Evolutionary conservation across 306 rosid species (phyloP).

Genomic region (Crotalaria pallida): DNA sequence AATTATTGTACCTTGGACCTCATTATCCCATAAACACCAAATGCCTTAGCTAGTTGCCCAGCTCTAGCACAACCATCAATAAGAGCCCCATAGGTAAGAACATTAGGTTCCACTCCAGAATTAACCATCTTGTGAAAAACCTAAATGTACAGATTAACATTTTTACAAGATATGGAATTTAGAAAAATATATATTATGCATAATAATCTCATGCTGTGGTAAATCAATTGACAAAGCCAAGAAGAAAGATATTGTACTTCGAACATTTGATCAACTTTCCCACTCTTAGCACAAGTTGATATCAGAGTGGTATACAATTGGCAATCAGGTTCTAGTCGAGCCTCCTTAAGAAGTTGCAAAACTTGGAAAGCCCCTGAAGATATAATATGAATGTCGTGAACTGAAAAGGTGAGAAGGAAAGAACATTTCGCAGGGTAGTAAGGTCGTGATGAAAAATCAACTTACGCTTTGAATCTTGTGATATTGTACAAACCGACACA

Average conservation of each 20-base stretch:
- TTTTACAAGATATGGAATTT: conserved; percentile 13
- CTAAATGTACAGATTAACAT: conserved; percentile 30
- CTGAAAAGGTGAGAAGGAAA: conserved; percentile 20
- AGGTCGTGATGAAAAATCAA: conserved; percentile 6
- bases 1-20: conserved; percentile 83
- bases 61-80: conserved; percentile 98
- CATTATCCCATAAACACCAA: conserved; percentile 97
- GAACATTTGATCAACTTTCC: conserved; percentile 90
- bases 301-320: conserved; percentile 93
- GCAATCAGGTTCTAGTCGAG: conserved; percentile 80
- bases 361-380: conserved; percentile 86
- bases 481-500: conserved; percentile 80
- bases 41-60: conserved; percentile 96
- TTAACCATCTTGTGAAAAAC: conserved; percentile 92
- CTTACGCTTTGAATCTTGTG: conserved; percentile 74
- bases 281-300: conserved; percentile 89
- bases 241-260: conserved; percentile 62
- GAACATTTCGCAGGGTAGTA: background rate
- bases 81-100: conserved; percentile 92
- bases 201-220: conserved; percentile 4
- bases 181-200: background rate
- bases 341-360: conserved; percentile 72
- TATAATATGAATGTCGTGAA: conserved; percentile 27
- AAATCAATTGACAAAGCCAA: conserved; percentile 15
- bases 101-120: conserved; percentile 82